Evolutionary conservation across 176 grass and related monocot species (phyloP), one percentile per base, ranked within the genome.

Genomic region (Zizania latifolia): DNA sequence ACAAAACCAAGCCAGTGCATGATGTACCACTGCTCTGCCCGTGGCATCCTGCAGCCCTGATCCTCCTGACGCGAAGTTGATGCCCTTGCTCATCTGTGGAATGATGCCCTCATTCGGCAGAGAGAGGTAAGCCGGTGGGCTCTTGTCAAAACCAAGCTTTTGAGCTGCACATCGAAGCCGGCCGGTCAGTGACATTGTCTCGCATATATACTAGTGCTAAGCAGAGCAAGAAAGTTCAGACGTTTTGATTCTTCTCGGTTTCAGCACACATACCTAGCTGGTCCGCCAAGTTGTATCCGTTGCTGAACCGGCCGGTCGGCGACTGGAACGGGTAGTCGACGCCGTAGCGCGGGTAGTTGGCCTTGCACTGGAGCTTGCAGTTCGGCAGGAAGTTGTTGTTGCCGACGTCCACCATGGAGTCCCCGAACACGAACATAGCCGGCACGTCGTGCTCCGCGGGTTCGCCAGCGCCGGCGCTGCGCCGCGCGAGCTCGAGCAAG

Each of bases 251-350:
- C 44, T 2, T 19, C 44, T 17, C 48, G 7, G 10, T 53, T 46
- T 22, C 19, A 53, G 19, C 10, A 40, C 40, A 74, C 65, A 19
- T 84, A 93, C 93, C 93, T 69, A 97, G 56, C 40, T 86, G 87
- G 50, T 98, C 94, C 15, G 92, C 77, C 43, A 88, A 19, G 71
- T 94, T 98, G 68, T 88, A 74, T 64, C 91, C 91, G 15, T 98
- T 98, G 80, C 91, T 98, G 79, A 98, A 98, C 57, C 94, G 82
- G 8, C 91, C 91, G 4, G 94, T 98, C 26, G 91, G 79, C 30
- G 51, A 29, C 0, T 65, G 40, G 11, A 55, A 15, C 21, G 62
- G 72, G 68, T 92, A 98, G 78, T 98, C 91, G 17, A 94, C 14
- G 54, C 94, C 94, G 35, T 80, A 85, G 46, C 28, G 64, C 4